Evolutionary conservation across 306 rosid species (phyloP).

Genomic region (Trifolium repens): DNA sequence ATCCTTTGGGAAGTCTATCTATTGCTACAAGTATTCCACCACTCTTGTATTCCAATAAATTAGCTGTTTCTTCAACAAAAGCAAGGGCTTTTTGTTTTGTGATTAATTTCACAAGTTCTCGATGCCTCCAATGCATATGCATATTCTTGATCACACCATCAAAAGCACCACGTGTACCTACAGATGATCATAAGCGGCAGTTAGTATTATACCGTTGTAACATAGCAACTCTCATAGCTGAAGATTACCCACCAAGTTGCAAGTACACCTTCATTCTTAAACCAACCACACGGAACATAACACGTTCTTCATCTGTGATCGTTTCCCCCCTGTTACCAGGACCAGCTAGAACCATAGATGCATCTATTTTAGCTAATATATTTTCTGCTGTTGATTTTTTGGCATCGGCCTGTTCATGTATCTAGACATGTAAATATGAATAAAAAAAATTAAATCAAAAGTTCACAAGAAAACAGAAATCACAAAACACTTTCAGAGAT

Average conservation of each 20-base stretch:
- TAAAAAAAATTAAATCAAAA: conserved; percentile 24
- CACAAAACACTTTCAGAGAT: not conserved
- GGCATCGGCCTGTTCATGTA: conserved; percentile 71
- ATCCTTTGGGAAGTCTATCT: conserved; percentile 91
- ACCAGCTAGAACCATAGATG: conserved; percentile 77
- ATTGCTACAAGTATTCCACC: conserved; percentile 93
- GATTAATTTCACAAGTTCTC: conserved; percentile 92
- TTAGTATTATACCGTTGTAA: conserved; percentile 39
- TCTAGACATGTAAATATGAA: conserved; percentile 33
- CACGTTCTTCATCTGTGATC: conserved; percentile 89
- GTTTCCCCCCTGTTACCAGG: conserved; percentile 89
- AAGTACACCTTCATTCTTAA: conserved; percentile 88
- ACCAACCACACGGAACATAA: conserved; percentile 89
- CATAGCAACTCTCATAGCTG: conserved; percentile 34
- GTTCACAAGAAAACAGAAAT: conserved; percentile 24
- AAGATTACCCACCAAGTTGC: conserved; percentile 73
- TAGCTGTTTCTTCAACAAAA: conserved; percentile 89
- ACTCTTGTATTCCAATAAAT: conserved; percentile 82
- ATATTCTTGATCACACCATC: conserved; percentile 91
- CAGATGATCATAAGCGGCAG: conserved; percentile 40
- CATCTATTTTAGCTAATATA: conserved; percentile 71
- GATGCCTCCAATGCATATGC: conserved; percentile 97
- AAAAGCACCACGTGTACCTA: conserved; percentile 90
- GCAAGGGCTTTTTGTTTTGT: conserved; percentile 84
- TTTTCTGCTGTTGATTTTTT: conserved; percentile 83